Evolutionary conservation across 2,329 filamentous ascomycete genomes (phyloP).

Genomic region (Diaporthe sp.): DNA sequence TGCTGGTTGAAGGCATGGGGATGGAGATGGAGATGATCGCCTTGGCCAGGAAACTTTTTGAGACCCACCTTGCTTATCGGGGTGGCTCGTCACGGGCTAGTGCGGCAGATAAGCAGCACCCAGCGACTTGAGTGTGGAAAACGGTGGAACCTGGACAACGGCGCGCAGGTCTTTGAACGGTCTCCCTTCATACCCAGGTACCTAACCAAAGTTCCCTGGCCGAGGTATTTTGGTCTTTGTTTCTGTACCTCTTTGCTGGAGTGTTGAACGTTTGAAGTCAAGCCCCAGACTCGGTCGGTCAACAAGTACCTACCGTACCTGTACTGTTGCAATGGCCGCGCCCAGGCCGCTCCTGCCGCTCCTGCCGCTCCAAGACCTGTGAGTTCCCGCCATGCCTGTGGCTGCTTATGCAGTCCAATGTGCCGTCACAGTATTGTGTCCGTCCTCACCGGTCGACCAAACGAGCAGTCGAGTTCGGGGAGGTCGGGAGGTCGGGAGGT

Average conservation of each 20-base stretch:
- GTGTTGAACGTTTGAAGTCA: not conserved
- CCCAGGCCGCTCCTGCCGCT: too few relatives aligned
- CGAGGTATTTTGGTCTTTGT: not conserved
- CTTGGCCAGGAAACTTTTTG: constrained; percentile 33
- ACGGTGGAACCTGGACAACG: not conserved
- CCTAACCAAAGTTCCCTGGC: not conserved
- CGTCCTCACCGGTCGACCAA: constrained; percentile 6
- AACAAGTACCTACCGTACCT: not conserved
- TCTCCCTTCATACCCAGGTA: too few relatives aligned
- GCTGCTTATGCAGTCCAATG: not conserved
- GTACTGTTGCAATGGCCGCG: too few relatives aligned
- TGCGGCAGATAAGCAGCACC: not conserved
- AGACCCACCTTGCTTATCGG: constrained; percentile 27
- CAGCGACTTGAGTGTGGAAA: too few relatives aligned
- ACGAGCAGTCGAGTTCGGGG: not conserved
- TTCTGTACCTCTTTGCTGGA: not conserved
- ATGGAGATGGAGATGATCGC: not conserved
- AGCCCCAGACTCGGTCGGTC: too few relatives aligned
- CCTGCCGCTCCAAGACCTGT: too few relatives aligned
- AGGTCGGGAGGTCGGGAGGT: not conserved
- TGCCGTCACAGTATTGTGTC: not conserved
- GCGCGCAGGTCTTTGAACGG: not conserved
- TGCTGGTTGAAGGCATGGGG: not conserved
- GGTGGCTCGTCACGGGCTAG: not conserved
- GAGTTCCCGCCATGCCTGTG: not conserved